Conservation (phyloP, 805 yeast genomes). For the Wickerhamiella alocasiicola region DNA sequence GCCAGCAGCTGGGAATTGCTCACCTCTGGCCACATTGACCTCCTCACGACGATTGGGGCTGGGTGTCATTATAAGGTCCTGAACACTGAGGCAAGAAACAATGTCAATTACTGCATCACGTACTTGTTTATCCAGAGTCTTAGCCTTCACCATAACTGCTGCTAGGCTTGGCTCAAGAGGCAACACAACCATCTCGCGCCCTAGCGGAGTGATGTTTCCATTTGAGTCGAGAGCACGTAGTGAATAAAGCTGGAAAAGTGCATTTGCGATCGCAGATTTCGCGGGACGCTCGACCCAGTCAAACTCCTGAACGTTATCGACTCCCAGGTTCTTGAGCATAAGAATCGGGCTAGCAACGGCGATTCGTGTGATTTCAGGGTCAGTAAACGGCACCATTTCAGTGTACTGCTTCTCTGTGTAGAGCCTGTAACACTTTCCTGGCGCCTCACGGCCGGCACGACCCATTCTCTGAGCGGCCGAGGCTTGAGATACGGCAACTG, state of each 20-base stretch:
- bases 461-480: conserved; percentile 94
- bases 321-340: conserved; percentile 71
- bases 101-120: conserved; percentile 68
- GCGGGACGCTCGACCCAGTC: conserved; percentile 91
- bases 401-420: conserved; percentile 61
- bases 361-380: conserved; percentile 81
- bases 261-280: conserved; percentile 57
- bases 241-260: conserved; percentile 64
- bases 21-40: conserved; percentile 60
- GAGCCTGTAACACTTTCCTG: conserved; percentile 79
- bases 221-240: conserved; percentile 64
- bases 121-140: conserved; percentile 26
- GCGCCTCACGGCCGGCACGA: conserved; percentile 97
- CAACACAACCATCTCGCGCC: conserved; percentile 74
- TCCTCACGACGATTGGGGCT: conserved; percentile 72
- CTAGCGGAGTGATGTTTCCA: conserved; percentile 68
- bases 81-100: conserved; percentile 86
- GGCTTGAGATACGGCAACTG: conserved; percentile 87
- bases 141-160: conserved; percentile 67
- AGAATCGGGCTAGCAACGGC: conserved; percentile 77
- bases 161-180: conserved; percentile 91
- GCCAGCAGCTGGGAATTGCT: conserved; percentile 56
- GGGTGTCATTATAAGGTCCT: conserved; percentile 72
- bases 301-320: conserved; percentile 75
- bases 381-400: conserved; percentile 64